Percentiles rank a stretch among this genome's conserved stretches.
Conservation (phyloP, 2,329 filamentous ascomycete genomes). For the Metarhizium album region DNA sequence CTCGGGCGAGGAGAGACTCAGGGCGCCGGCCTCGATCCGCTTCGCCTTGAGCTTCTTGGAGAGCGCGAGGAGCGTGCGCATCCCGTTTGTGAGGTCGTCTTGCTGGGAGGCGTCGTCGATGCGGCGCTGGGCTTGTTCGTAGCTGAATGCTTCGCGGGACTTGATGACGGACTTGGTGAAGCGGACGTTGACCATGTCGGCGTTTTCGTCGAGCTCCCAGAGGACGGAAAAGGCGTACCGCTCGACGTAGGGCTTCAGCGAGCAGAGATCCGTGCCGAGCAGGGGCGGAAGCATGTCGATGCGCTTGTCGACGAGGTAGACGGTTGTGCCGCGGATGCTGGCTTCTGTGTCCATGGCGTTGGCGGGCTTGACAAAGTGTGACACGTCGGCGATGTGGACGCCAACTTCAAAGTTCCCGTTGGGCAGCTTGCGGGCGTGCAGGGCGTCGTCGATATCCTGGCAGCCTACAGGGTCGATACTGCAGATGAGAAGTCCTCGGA, state of each 20-base stretch:
- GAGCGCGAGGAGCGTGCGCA: conserved; percentile 75
- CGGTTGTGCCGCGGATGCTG: conserved; percentile 85
- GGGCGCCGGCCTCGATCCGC: conserved; percentile 88
- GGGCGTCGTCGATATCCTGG: conserved; percentile 95
- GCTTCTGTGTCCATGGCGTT: conserved; percentile 97
- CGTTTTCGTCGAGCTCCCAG: conserved; percentile 80
- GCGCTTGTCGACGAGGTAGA: conserved; percentile 96
- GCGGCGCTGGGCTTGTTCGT: conserved; percentile 87
- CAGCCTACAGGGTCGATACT: conserved; percentile 95
- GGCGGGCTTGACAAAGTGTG: conserved; percentile 93
- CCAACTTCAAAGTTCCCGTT: conserved; percentile 96
- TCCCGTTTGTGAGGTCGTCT: conserved; percentile 81
- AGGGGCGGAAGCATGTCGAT: conserved; percentile 99
- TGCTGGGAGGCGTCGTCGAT: conserved; percentile 84
- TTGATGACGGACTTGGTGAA: conserved; percentile 98
- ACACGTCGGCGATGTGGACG: conserved; percentile 98
- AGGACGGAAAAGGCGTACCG: conserved; percentile 76
- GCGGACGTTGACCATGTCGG: conserved; percentile 71
- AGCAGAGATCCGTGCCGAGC: conserved; percentile 91
- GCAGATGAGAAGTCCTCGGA: conserved; percentile 80
- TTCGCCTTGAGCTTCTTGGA: conserved; percentile 92
- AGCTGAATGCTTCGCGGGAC: conserved; percentile 93
- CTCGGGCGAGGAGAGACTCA: conserved; percentile 95
- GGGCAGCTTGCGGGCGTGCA: conserved; percentile 73
- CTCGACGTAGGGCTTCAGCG: conserved; percentile 95